Base-by-base conservation (phyloP, 345 rosid genomes). In the Camelina sativa region DNA sequence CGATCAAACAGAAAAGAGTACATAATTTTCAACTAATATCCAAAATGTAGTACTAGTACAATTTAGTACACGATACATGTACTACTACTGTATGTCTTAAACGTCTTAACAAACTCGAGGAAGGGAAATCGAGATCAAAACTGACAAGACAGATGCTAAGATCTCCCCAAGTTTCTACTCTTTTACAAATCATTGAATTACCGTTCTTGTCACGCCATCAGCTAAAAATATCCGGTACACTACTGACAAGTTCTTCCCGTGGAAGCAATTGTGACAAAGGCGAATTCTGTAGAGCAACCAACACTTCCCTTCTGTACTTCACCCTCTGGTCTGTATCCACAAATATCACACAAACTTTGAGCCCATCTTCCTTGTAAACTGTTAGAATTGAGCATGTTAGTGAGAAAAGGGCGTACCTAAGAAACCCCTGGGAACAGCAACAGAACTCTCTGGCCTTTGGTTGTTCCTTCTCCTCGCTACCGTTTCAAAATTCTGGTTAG, bases 241-340 rank as follows among this genome's bases (percentile, higher is more conserved):
- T 65, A 58, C 57, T 65, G 73, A 32, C 19, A 65, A 57, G 30
- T 37, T 44, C 66, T 30, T 58, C 80, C 30, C 7, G 58, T 28
- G 76, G 69, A 75, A 61, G 44, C 53, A 19, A 52, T 40, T 65
- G 76, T 59, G 88, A 81, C 25, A 67, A 61, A 6, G 97, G 72
- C 6, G 87, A 78, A 62, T 67, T 51, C 63, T 76, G 91, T 63
- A 91, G 75, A 20, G 81, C 83, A 47, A 89, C 86, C 69, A 93
- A 69, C 71, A 84, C 88, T 77, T 85, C 92, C 76, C 85, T 83
- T 67, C 60, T 66, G 66, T 93, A 90, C 80, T 89, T 89, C 85
- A 88, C 37, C 79, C 97, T 88, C 84, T 91, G 96, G 87, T 91
- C 98, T 89, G 80, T 68, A 77, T 37, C 52, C 75, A 77, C 54